Percentiles rank a stretch among this genome's conserved stretches.
These are phyloP conservation scores for Fusarium kyushuense DNA, from an alignment of 2,329 filamentous ascomycete species.

Conservation along the genomic window DNA sequence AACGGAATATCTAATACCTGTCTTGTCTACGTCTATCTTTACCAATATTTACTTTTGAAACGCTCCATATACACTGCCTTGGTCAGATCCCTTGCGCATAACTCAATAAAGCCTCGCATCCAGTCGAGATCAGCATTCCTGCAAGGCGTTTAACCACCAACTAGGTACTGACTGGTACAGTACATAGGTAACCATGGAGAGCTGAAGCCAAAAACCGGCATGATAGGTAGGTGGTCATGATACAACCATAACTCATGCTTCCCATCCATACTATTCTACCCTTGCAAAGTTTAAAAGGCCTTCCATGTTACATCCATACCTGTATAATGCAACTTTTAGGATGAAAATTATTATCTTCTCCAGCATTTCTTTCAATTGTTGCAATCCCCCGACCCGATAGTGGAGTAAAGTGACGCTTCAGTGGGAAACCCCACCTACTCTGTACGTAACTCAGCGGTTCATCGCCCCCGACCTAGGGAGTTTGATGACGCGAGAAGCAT, in stretches of 20 bases:
- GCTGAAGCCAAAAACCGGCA: not conserved
- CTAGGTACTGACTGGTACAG: not conserved
- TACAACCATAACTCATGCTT: not conserved
- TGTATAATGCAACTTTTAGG: slow-evolving; percentile 1
- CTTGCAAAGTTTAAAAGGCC: slow-evolving; percentile 16
- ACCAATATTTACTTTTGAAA: slow-evolving; percentile 12
- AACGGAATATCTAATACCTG: too few species aligned
- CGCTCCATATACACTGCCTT: slow-evolving; percentile 6
- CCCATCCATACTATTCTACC: not conserved
- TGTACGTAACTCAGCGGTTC: slow-evolving; percentile 8
- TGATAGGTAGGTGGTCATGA: not conserved
- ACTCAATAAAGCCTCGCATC: slow-evolving; percentile 11
- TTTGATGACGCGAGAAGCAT: slow-evolving; percentile 27
- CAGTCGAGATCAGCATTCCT: slow-evolving; percentile 16
- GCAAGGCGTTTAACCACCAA: slow-evolving; percentile 1
- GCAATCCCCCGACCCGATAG: slow-evolving; percentile 3
- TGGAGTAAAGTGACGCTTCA: slow-evolving; percentile 27
- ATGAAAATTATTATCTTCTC: not conserved
- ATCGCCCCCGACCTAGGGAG: slow-evolving; percentile 19
- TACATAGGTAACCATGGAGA: too few species aligned
- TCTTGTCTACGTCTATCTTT: not conserved
- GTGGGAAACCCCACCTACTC: slow-evolving; percentile 10
- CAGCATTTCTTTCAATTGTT: not conserved
- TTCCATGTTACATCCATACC: not conserved
- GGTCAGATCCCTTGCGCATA: slow-evolving; percentile 2